These are phyloP conservation scores for Quercus wislizeni DNA, from an alignment of 306 rosid species.

Conservation along the genomic window DNA sequence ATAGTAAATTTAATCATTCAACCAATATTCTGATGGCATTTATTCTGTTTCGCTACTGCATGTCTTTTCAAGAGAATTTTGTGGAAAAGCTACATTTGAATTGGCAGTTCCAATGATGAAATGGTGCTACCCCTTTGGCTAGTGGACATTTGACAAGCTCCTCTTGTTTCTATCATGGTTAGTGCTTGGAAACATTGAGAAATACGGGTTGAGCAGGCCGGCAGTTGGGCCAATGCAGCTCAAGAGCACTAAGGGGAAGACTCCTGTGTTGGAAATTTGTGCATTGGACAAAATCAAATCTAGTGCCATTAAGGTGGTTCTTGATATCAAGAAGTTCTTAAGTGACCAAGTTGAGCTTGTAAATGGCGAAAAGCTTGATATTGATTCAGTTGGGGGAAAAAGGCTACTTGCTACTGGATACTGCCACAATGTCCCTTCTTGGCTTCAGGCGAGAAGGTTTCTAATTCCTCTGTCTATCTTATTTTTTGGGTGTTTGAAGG, in stretches of 20 bases:
- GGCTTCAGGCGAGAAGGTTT: constrained; percentile 79
- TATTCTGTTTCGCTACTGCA: constrained; percentile 47
- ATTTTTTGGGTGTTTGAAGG: too few species aligned
- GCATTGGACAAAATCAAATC: constrained; percentile 72
- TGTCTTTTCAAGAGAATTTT: constrained; percentile 69
- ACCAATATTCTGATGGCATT: constrained; percentile 13
- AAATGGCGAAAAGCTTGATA: constrained; percentile 43
- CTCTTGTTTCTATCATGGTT: constrained; percentile 65
- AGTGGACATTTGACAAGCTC: constrained; percentile 47
- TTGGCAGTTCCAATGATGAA: constrained; percentile 64
- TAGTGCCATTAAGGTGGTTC: constrained; percentile 64
- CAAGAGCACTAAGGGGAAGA: constrained; percentile 75
- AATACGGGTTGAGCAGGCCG: constrained; percentile 71
- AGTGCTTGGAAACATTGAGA: constrained; percentile 58
- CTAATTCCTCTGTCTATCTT: neutral
- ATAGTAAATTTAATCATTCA: too few species aligned
- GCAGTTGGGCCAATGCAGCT: constrained; percentile 63
- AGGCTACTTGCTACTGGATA: constrained; percentile 77
- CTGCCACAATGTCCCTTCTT: constrained; percentile 89
- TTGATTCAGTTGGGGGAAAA: constrained; percentile 48
- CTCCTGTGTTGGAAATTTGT: constrained; percentile 92
- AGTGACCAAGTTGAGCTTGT: constrained; percentile 47
- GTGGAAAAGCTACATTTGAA: constrained; percentile 75
- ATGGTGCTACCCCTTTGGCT: constrained; percentile 80
- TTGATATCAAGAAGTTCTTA: constrained; percentile 58